Conservation (phyloP, 371 early-diverging fungal genomes). For the Sporodiniella umbellata region DNA sequence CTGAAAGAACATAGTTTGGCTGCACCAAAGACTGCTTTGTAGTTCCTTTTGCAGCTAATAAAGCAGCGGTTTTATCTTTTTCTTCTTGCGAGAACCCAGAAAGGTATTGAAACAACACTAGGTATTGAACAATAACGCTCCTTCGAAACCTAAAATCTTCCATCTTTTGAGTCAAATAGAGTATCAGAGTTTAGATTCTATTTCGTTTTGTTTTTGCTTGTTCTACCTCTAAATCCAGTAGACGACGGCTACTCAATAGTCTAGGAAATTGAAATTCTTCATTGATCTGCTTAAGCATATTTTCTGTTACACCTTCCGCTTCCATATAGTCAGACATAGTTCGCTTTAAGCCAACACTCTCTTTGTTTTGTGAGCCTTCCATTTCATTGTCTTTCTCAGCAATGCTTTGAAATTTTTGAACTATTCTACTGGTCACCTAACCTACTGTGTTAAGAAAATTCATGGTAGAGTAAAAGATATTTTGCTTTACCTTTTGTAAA, state of each 20-base stretch:
- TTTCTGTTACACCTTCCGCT: constrained; percentile 27
- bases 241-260: constrained; percentile 66
- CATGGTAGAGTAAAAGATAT: background rate
- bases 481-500: constrained; percentile 27
- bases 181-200: too few relatives aligned
- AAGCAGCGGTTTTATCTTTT: constrained; percentile 33
- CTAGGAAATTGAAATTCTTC: constrained; percentile 68
- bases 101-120: constrained; percentile 71
- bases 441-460: background rate
- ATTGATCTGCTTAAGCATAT: constrained; percentile 31
- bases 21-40: constrained; percentile 33
- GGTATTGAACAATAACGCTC: constrained; percentile 75
- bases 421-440: constrained; percentile 33
- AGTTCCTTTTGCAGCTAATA: constrained; percentile 27
- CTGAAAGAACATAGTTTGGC: constrained; percentile 26
- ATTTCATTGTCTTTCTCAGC: constrained; percentile 35
- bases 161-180: constrained; percentile 31
- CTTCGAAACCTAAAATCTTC: constrained; percentile 69
- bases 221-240: constrained; percentile 69
- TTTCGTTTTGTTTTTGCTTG: background rate
- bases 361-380: constrained; percentile 24
- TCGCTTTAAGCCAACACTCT: constrained; percentile 12
- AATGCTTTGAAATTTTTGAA: constrained; percentile 35
- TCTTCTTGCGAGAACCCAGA: constrained; percentile 34
- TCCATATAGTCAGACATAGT: constrained; percentile 17